Evolutionary conservation across 805 yeast genomes (phyloP), one percentile per base, ranked within the genome.

Genomic region (Lipomyces kockii): DNA sequence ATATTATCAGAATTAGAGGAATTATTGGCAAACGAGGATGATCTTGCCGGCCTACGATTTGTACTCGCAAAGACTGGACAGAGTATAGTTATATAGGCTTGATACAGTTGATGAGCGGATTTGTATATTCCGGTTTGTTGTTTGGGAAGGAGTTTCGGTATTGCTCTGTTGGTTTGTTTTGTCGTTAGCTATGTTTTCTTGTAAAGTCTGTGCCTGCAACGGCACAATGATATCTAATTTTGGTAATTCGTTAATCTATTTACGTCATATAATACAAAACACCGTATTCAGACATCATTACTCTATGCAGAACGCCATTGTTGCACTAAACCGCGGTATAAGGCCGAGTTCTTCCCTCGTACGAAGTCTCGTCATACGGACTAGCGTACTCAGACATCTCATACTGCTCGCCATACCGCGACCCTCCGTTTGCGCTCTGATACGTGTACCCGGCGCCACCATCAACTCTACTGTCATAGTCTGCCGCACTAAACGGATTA

Each of bases 11-110:
- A 69, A 51, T 49, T 69, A 11, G 70, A 69, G 25, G 65, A 62
- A 14, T 22, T 69, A 20, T 37, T 61, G n/a, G 68, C 66, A 7
- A 56, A 60, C 29, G 72, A 69, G 27, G 66, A 63, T 17, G 71
- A 69, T 37, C 55, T 69, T 61, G 71, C 71, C 3, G 72, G 72
- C 2, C n/a, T 65, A 37, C 55, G 64, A 17, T 62, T 68, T 25
- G 63, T 68, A 37, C 58, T 68, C 46, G 71, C 71, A 8, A 32
- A 58, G n/a, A 54, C 69, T 11, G 69, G 71, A 6, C 71, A 68
- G 52, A 65, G 64, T 17, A 37, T 68, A 25, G 67, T 66, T n/a
- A 27, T 68, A 20, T 68, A 62, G 62, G 12, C 20, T 17, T 43
- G 20, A 22, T 35, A 11, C 39, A 35, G 14, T 32, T n/a, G 20